phyloP scores from a whole-genome alignment of 352 stramenopile species.

The Phytophthora idaei region DNA sequence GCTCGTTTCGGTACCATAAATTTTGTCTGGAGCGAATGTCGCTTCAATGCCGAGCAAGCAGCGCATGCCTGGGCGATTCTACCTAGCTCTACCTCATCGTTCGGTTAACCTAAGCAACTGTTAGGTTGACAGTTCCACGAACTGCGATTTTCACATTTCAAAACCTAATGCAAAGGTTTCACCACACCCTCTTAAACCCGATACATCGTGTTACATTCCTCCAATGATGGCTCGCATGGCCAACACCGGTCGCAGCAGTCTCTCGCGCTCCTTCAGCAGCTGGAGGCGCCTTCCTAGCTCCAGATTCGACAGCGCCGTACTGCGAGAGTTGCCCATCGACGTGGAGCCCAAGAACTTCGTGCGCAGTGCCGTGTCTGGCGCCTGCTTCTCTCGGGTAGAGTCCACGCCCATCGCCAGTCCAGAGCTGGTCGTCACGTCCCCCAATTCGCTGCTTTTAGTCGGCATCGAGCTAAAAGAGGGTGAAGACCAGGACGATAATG shows the following conservation, averaged over 20 bases:
- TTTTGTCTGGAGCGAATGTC: too few relatives aligned
- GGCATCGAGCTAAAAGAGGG: conserved; percentile 51
- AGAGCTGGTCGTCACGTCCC: conserved; percentile 61
- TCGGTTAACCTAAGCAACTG: too few relatives aligned
- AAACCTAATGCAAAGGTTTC: not conserved
- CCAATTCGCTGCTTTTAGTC: conserved; percentile 58
- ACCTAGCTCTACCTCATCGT: too few relatives aligned
- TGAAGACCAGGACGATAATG: conserved; percentile 7
- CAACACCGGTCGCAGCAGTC: not conserved
- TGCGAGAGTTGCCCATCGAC: conserved; percentile 71
- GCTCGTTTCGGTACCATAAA: too few relatives aligned
- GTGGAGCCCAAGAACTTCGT: conserved; percentile 55
- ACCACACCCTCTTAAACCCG: not conserved
- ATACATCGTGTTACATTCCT: not conserved
- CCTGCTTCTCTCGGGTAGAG: conserved; percentile 68
- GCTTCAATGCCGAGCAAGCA: too few relatives aligned
- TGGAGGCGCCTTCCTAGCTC: conserved; percentile 48
- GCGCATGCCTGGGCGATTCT: too few relatives aligned
- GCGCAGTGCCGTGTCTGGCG: conserved; percentile 49
- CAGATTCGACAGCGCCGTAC: conserved; percentile 66
- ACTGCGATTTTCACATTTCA: not conserved
- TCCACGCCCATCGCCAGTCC: conserved; percentile 66
- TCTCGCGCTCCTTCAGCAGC: conserved; percentile 35
- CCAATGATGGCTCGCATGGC: conserved; percentile 26
- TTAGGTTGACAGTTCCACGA: too few relatives aligned